Base-by-base conservation (phyloP, 176 grass and related monocot species). In the Zoysia pacifica region DNA sequence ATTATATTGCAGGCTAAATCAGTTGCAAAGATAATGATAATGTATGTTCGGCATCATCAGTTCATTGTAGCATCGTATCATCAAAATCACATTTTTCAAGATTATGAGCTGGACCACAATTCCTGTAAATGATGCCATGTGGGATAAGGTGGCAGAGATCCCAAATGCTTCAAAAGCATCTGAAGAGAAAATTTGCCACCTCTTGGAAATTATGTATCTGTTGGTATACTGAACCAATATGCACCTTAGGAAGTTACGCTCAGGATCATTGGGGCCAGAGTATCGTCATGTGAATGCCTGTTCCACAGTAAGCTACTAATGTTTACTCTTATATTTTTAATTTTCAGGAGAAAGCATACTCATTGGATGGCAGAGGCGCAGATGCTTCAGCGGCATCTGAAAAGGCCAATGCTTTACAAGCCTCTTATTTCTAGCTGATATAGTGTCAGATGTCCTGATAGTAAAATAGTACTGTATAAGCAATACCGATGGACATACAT, bases 341-440 rank as follows among this genome's bases (percentile, higher is more conserved):
- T 11, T 75, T 67, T 68, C 79, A 90, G 91, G 91, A 49, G 53
- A 88, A 88, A 75, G 82, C 88, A 28, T 88, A 88, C 65, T 41
- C 79, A 10, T 39, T 73, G 59, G 85, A 83, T 37, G 91, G 91
- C 67, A 81, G 76, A 73, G 40, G 12, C 1, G 20, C 36, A n/a
- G 79, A 90, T 74, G 88, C 88, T 80, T 75, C 60, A 0, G 55
- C 65, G 20, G 88, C 85, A 74, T 74, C 82, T 0, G 76, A 88
- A 51, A 83, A 83, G 79, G 82, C 79, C 51, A 83, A 88, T 70
- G 74, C 46, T 80, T 79, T 93, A 47, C 73, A 83, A 69, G 60
- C 70, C 58, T 36, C 79, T 63, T 73, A 76, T 72, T 88, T 77
- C 11, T 73, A 85, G 71, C 9, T 16, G 14, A 28, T 28, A 60